A percentile compares a stretch with the other conserved stretches of the same genome.
These are phyloP conservation scores for Boletus eberwhitei DNA, from an alignment of 768 basidiomycete genomes.

Conservation along the genomic window DNA sequence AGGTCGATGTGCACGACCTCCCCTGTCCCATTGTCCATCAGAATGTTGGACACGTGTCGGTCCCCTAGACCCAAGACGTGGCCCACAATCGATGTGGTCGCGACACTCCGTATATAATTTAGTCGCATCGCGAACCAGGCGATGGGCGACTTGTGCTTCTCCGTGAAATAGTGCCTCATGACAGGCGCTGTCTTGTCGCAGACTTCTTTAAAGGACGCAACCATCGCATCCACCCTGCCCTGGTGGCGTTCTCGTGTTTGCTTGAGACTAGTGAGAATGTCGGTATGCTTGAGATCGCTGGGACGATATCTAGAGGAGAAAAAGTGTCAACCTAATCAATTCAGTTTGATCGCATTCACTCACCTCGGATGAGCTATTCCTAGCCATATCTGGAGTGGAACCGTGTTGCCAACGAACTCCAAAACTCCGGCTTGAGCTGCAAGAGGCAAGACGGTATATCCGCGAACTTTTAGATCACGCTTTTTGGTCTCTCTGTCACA, in stretches of 20 bases:
- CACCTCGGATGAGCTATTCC: slow-evolving; percentile 58
- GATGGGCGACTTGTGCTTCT: slow-evolving; percentile 82
- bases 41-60: slow-evolving; percentile 87
- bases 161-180: slow-evolving; percentile 92
- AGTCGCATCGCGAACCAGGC: slow-evolving; percentile 91
- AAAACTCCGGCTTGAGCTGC: slow-evolving; percentile 77
- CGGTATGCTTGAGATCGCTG: slow-evolving; percentile 41
- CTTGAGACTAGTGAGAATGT: slow-evolving; percentile 31
- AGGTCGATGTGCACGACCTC: slow-evolving; percentile 95
- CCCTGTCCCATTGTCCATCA: slow-evolving; percentile 78
- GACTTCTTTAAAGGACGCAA: slow-evolving; percentile 35
- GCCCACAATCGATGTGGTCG: slow-evolving; percentile 91
- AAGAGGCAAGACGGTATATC: slow-evolving; percentile 88
- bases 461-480: slow-evolving; percentile 70
- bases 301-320: slow-evolving; percentile 58
- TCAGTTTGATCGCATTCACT: slow-evolving; percentile 13
- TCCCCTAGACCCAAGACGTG: slow-evolving; percentile 92
- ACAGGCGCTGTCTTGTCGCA: slow-evolving; percentile 67
- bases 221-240: slow-evolving; percentile 30
- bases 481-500: slow-evolving; percentile 73
- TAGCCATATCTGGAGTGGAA: slow-evolving; percentile 63
- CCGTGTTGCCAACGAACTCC: slow-evolving; percentile 86
- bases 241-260: slow-evolving; percentile 32
- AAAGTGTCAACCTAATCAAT: not conserved
- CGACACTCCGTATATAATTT: slow-evolving; percentile 88